A percentile compares a stretch with the other conserved stretches of the same genome.
These are phyloP conservation scores for Trichoderma cornu-damae DNA, from an alignment of 2,329 filamentous ascomycete species.

Conservation along the genomic window DNA sequence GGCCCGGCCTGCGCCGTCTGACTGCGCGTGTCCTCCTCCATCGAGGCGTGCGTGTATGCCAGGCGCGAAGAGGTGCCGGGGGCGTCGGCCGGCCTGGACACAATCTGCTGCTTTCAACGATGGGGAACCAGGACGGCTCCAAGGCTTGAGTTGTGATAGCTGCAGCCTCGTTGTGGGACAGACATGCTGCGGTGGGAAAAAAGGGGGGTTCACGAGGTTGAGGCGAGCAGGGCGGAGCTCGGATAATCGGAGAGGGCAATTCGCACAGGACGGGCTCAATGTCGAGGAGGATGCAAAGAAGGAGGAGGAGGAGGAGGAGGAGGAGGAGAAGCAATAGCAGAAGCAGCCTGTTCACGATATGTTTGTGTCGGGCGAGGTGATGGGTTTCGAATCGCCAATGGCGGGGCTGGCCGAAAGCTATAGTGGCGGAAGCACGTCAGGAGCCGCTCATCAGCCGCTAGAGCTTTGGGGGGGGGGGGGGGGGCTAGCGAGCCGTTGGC, in stretches of 20 bases:
- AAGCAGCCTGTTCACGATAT: neutral
- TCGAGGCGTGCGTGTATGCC: neutral
- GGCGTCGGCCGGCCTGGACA: neutral
- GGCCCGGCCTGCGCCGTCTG: conserved; percentile 22
- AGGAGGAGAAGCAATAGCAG: neutral
- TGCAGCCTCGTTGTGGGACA: conserved; percentile 17
- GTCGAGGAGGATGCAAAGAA: neutral
- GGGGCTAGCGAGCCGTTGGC: neutral
- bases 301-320: neutral
- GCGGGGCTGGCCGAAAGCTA: conserved; percentile 1
- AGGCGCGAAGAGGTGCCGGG: neutral
- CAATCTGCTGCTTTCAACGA: too few relatives aligned
- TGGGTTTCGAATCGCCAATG: neutral
- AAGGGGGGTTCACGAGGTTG: neutral
- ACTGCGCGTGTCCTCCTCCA: conserved; percentile 26
- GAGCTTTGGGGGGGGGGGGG: too few relatives aligned
- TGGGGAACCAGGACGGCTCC: conserved; percentile 15
- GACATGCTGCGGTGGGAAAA: conserved; percentile 19
- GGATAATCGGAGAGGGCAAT: too few relatives aligned
- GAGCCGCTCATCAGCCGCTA: neutral
- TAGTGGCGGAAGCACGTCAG: conserved; percentile 6
- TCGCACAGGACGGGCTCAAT: neutral
- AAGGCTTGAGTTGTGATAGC: conserved; percentile 15
- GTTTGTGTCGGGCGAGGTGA: neutral
- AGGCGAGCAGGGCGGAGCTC: neutral